Evolutionary conservation across 2,329 filamentous ascomycete species (phyloP), one percentile per base, ranked within the genome.

Genomic region (Penicillium sclerotiorum): DNA sequence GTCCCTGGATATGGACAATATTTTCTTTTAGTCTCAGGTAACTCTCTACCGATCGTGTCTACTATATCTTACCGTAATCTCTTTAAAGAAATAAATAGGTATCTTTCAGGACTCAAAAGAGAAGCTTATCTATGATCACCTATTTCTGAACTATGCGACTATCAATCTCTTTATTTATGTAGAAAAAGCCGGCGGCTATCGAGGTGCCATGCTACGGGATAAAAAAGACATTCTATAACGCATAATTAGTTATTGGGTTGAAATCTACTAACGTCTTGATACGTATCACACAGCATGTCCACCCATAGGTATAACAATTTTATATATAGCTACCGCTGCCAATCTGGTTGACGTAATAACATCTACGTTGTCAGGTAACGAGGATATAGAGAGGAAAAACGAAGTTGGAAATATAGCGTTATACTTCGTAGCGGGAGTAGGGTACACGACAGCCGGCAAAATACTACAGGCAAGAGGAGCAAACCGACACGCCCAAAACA

Each of bases 31-130:
- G 33, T 49, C 3, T 13, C 40, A 49, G 18, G 33, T 30, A 45
- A 40, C 13, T n/a, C 47, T 49, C 15, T 49, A 49, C 20, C 47
- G 40, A 33, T 49, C 47, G 22, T 43, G 40, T 22, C 40, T 43
- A 15, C 25, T 32, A 15, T 43, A 43, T 43, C 40, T 43, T 30
- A n/a, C 36, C 22, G 39, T 33, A 4, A 17, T 40, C 2, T 40
- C 21, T 18, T 27, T 13, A 40, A 25, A 20, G 18, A 36, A 32
- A 45, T 4, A 45, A 17, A 45, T 36, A 11, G 25, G 38, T 45
- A 4, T 11, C 11, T 15, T 35, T 15, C 27, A 40, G 15, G 21
- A 33, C 18, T 40, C 38, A 39, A 39, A 33, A 20, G 18, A 23
- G 9, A 8, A 39, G 1, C 17, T 49, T 20, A 23, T 35, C 18